Percentiles rank a stretch among this genome's conserved stretches.
These are phyloP conservation scores for Gossypium herbaceum DNA, from an alignment of 345 rosid species.

Conservation along the genomic window DNA sequence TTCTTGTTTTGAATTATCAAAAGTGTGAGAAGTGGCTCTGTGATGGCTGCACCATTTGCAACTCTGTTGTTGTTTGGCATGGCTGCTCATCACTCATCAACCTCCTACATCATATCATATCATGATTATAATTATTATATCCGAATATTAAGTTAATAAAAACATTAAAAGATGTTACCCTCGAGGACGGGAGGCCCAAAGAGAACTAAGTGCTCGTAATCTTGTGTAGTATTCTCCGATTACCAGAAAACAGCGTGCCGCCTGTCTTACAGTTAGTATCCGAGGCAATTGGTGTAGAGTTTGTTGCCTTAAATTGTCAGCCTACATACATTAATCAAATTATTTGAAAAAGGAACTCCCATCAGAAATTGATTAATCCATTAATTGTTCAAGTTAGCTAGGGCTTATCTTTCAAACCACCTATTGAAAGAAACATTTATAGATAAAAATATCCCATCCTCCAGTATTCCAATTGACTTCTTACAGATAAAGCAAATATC, in stretches of 20 bases:
- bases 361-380: neutral
- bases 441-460: conserved; percentile 37
- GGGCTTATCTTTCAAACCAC: conserved; percentile 43
- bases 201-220: conserved; percentile 79
- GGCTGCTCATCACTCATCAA: conserved; percentile 70
- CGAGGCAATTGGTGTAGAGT: conserved; percentile 78
- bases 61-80: conserved; percentile 70
- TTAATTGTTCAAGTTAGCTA: conserved; percentile 25
- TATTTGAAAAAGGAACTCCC: no score
- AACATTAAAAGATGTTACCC: conserved; percentile 42
- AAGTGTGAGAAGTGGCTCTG: conserved; percentile 71
- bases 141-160: neutral
- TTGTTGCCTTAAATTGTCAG: conserved; percentile 92
- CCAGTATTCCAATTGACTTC: conserved; percentile 27
- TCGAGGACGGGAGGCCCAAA: conserved; percentile 90
- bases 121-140: neutral
- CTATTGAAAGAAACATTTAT: conserved; percentile 35
- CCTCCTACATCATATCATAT: conserved; percentile 25
- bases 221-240: conserved; percentile 86
- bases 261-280: conserved; percentile 79
- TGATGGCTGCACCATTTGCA: conserved; percentile 70
- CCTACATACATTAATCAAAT: conserved; percentile 39
- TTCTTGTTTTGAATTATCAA: conserved; percentile 21
- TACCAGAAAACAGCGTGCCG: conserved; percentile 78
- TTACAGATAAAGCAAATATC: conserved; percentile 26